Evolutionary conservation across 169 alveolate species (phyloP).

Genomic region (Miamiensis avidus): DNA sequence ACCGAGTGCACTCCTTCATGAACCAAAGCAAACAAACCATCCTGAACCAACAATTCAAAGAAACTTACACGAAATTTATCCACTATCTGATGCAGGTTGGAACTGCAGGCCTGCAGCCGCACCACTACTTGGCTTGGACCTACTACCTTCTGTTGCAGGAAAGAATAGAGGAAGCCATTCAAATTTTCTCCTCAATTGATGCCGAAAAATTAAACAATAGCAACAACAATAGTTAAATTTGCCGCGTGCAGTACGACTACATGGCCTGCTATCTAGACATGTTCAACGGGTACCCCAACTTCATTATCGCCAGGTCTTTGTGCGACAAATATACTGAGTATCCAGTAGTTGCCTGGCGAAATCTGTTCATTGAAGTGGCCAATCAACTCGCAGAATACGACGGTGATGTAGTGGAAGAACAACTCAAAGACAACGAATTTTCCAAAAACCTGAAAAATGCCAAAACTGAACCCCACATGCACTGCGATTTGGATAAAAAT

Average conservation of each 20-base stretch:
- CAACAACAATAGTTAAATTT: slow-evolving; percentile 13
- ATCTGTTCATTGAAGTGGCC: slow-evolving; percentile 51
- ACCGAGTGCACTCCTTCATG: slow-evolving; percentile 70
- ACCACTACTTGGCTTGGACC: slow-evolving; percentile 33
- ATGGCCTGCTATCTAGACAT: slow-evolving; percentile 64
- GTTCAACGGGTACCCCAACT: slow-evolving; percentile 60
- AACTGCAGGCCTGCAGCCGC: too few relatives aligned
- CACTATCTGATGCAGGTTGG: slow-evolving; percentile 24
- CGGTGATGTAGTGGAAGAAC: slow-evolving; percentile 39
- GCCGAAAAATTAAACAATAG: neutral
- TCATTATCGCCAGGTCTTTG: slow-evolving; percentile 60
- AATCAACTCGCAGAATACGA: slow-evolving; percentile 68
- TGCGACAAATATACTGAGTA: slow-evolving; percentile 61
- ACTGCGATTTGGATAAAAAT: slow-evolving; percentile 16
- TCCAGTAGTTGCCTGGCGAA: slow-evolving; percentile 63
- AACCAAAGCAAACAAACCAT: slow-evolving; percentile 51
- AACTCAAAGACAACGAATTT: neutral
- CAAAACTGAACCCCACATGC: slow-evolving; percentile 6
- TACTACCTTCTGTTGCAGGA: slow-evolving; percentile 63
- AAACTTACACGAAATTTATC: slow-evolving; percentile 54
- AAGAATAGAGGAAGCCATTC: slow-evolving; percentile 67
- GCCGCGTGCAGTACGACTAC: slow-evolving; percentile 56
- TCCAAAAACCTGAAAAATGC: slow-evolving; percentile 21
- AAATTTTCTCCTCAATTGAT: slow-evolving; percentile 45
- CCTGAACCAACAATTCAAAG: slow-evolving; percentile 64